Conservation (phyloP, 1,284 basidiomycete species). For the Melampsora americana region DNA sequence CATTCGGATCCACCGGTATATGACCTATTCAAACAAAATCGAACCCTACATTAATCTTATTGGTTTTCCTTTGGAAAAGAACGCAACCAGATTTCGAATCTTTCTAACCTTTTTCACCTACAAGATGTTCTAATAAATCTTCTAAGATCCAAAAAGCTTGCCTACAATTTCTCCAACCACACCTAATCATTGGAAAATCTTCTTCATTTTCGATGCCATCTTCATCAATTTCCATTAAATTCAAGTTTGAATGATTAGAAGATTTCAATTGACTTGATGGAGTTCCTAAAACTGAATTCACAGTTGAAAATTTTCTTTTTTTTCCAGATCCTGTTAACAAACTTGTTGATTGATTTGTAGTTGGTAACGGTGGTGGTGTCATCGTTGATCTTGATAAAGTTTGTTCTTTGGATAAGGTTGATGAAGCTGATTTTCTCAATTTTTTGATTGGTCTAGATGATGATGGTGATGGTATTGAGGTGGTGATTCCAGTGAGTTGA, state of each 20-base stretch:
- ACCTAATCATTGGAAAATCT: conserved; percentile 43
- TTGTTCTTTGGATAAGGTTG: not conserved
- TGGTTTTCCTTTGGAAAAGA: not conserved
- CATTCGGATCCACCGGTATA: conserved; percentile 27
- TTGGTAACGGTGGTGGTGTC: not conserved
- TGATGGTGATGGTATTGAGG: not conserved
- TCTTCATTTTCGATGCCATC: not conserved
- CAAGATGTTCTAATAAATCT: conserved; percentile 31
- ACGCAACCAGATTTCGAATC: not conserved
- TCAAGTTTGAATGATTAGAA: not conserved
- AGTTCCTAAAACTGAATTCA: not conserved
- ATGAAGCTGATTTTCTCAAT: not conserved
- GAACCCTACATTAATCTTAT: not conserved
- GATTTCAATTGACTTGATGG: not conserved
- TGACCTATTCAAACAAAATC: conserved; percentile 4
- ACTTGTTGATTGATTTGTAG: not conserved
- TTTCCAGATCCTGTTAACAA: not conserved
- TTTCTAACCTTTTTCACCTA: conserved; percentile 22
- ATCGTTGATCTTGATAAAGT: not conserved
- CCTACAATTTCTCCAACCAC: conserved; percentile 35
- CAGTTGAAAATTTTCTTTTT: not conserved
- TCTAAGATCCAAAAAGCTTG: conserved; percentile 38
- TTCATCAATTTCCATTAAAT: not conserved
- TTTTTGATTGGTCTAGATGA: not conserved
- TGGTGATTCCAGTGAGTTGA: not conserved